Base-by-base conservation (phyloP, 495 filamentous ascomycete genomes). In the Xylaria nigripes region DNA sequence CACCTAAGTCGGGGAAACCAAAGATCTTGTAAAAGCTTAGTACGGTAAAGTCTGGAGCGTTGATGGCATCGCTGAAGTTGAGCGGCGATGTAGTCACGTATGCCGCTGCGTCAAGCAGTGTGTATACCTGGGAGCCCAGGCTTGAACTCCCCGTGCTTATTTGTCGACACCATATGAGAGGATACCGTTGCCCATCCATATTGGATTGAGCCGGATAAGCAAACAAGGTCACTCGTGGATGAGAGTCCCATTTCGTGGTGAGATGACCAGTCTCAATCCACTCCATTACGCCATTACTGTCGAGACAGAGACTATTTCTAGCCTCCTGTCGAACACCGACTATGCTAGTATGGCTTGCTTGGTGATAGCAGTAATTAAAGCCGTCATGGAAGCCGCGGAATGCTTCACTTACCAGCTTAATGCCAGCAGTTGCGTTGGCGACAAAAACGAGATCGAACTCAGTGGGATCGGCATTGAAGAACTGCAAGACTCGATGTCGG, bases 21-120 rank as follows among this genome's bases (percentile, higher is more conserved):
- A 96, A 97, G 21, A 97, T 93, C 68, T 97, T 97, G 69, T 95
- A 94, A 61, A 97, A 90, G 72, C 89, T 95, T 21, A 96, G 64
- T 0, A 87, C 89, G 4, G 84, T 89, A 57, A 95, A 96, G 61
- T 97, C 92, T 0, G 92, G 89, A 1, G 87, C 85, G 1, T 62
- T 57, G 7, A 73, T 68, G 7, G 72, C 61, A 58, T 85, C 67
- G 48, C 81, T 76, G 21, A 97, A 65, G 64, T 95, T 82, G 21
- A 96, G 72, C 0, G 83, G 83, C 6, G 86, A 76, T 2, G 90
- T 95, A 8, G 88, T 84, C 3, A 85, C 86, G 0, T 91, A 72
- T 0, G 89, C 85, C 4, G 92, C 90, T n/a, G 89, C 92, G 70
- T 97, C 92, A n/a, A 96, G 77, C 38, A 97, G 67, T 0, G 87